These are phyloP conservation scores for Globisporangium paroecandrum DNA, from an alignment of 352 stramenopile species.

Conservation along the genomic window DNA sequence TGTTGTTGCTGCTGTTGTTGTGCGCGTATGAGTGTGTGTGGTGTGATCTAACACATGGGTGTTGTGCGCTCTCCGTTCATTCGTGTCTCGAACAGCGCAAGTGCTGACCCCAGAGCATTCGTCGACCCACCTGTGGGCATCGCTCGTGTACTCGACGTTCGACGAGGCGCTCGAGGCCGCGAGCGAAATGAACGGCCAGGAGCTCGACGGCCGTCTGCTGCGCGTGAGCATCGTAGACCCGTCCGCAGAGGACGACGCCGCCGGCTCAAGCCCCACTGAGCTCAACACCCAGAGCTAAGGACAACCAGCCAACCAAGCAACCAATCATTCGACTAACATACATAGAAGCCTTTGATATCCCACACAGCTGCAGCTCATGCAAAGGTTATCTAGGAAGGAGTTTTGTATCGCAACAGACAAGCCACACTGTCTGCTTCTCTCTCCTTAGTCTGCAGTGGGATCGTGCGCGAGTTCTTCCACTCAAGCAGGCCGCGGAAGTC, in stretches of 20 bases:
- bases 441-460: conserved; percentile 39
- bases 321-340: not conserved
- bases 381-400: not conserved
- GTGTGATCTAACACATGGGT: not conserved
- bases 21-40: not conserved
- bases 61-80: not conserved
- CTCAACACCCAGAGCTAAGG: conserved; percentile 7
- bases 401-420: not conserved
- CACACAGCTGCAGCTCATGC: not conserved
- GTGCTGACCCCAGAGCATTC: conserved; percentile 59
- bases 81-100: conserved; percentile 22
- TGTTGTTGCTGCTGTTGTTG: not conserved
- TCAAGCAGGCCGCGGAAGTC: conserved; percentile 67
- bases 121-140: conserved; percentile 57
- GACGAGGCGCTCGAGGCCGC: conserved; percentile 67
- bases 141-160: conserved; percentile 60
- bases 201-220: conserved; percentile 70
- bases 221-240: conserved; percentile 75
- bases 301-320: not conserved
- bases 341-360: conserved; percentile 8
- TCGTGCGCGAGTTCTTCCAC: conserved; percentile 73
- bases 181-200: conserved; percentile 80
- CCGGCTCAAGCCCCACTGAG: not conserved
- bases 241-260: conserved; percentile 13
- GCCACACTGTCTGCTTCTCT: no score